Base-by-base conservation (phyloP, 495 filamentous ascomycete genomes). In the Penicillium verhagenii region DNA sequence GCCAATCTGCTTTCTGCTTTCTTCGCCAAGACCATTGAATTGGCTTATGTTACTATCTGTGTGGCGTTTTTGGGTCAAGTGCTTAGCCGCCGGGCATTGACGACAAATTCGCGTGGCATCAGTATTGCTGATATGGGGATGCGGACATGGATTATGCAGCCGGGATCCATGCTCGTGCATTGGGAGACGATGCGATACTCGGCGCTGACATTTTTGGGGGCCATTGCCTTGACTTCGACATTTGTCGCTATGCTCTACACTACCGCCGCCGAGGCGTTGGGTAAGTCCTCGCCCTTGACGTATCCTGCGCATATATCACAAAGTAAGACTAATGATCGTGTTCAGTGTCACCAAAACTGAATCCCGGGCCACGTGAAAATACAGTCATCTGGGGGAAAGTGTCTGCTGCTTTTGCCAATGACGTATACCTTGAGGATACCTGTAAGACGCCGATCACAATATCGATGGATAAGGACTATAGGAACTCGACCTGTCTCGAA, bases 41-140 rank as follows among this genome's bases (percentile, higher is more conserved):
- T 89, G 57, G 80, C 85, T 0, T 92, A 90, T 62, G 87, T 91
- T 16, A 89, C 89, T 0, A 85, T 90, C 1, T 88, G 88, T 55
- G 86, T 92, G 3, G 80, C 85, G 0, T 86, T 88, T 39, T 60
- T 91, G 3, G 89, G 88, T 0, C 89, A 92, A 72, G 79, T 86
- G 3, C 67, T 92, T 9, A 87, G 81, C 37, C 75, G 85, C 9
- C 73, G 86, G 21, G 85, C 88, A 0, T 72, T 88, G 39, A 76
- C 72, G 11, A 74, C 73, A 40, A 66, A 75, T 14, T 81, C 78
- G 0, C 64, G 53, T 2, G 88, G 89, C 1, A 77, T 91, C 47
- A 88, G 82, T 5, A 78, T 92, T 18, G 82, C 88, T 0, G 88
- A 91, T 60, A 82, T 91, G 75, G 78, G 75, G 2, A 84, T 88